Evolutionary conservation across 768 basidiomycete genomes (phyloP), one percentile per base, ranked within the genome.

Genomic region (Termitomyces titanicus): DNA sequence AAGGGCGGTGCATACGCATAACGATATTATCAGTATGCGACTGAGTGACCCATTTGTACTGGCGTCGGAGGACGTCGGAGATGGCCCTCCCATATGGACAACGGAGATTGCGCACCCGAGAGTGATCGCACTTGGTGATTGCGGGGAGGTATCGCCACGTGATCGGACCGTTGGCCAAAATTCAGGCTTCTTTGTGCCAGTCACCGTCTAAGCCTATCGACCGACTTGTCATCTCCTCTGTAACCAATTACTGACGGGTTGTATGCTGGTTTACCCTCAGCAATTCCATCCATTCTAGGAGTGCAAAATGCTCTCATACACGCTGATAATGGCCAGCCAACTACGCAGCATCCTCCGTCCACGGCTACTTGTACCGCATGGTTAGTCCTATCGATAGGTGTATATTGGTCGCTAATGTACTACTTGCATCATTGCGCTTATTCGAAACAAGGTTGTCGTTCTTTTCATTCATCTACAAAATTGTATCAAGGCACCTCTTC

Each of bases 231-330:
- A 5, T n/a, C 18, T 29, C 17, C 29, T 13, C 11, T 20, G 22
- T 38, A 38, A 45, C 45, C 37, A 24, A 39, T 34, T 42, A 13
- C 45, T 9, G 42, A 34, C 50, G 20, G 8, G 47, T 55, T 53
- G 45, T 39, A 60, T 55, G 61, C 49, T 57, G 44, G 44, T 37
- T 34, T n/a, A 29, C 25, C 51, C 42, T 29, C 35, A 17, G 40
- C 33, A 46, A 24, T 47, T 24, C 3, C 34, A 49, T 50, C 18
- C 46, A 47, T 35, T 49, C 44, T 61, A 55, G 55, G 40, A 55
- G 52, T 59, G 46, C 56, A 64, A 48, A 33, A 75, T 75, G 74
- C 66, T 65, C 64, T 63, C 62, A 54, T 57, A 66, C 59, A 56
- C 66, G 35, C 59, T 69, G 50, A 65, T 63, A 39, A 56, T 69